Percentiles rank a stretch among this genome's conserved stretches.
phyloP scores from a whole-genome alignment of 176 grass and related monocot genomes.

The Oryza longistaminata region DNA sequence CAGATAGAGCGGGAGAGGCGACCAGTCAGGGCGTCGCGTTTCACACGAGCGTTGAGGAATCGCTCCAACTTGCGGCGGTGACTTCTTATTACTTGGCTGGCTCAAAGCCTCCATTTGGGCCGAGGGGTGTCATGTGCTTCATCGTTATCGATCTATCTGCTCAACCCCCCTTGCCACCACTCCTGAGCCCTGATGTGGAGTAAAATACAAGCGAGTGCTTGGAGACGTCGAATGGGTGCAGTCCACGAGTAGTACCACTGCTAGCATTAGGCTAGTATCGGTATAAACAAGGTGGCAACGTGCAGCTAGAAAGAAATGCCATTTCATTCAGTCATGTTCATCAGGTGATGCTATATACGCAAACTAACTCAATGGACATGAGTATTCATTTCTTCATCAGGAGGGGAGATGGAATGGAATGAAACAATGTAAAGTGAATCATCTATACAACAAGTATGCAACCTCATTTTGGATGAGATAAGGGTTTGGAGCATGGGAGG shows the following conservation, averaged over 20 bases:
- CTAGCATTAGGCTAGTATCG: no score
- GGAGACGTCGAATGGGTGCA: not conserved
- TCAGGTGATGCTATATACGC: no score
- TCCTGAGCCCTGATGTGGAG: not conserved
- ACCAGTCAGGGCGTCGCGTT: not conserved
- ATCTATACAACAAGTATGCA: no score
- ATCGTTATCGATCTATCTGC: not conserved
- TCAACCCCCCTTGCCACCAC: not conserved
- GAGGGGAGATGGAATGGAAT: no score
- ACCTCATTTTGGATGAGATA: no score
- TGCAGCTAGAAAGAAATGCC: not conserved
- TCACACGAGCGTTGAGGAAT: not conserved
- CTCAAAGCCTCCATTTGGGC: not conserved
- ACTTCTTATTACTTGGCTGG: not conserved
- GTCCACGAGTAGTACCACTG: no score
- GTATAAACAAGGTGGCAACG: not conserved
- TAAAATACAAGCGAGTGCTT: not conserved
- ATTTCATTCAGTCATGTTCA: no score
- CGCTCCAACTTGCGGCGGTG: not conserved
- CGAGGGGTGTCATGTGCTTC: not conserved
- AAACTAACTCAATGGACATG: no score
- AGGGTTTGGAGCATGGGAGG: no score
- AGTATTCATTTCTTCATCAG: no score
- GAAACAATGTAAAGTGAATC: no score
- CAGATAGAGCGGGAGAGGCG: not conserved